Conservation (phyloP, 2,329 filamentous ascomycete genomes). For the Arthroderma uncinatum region DNA sequence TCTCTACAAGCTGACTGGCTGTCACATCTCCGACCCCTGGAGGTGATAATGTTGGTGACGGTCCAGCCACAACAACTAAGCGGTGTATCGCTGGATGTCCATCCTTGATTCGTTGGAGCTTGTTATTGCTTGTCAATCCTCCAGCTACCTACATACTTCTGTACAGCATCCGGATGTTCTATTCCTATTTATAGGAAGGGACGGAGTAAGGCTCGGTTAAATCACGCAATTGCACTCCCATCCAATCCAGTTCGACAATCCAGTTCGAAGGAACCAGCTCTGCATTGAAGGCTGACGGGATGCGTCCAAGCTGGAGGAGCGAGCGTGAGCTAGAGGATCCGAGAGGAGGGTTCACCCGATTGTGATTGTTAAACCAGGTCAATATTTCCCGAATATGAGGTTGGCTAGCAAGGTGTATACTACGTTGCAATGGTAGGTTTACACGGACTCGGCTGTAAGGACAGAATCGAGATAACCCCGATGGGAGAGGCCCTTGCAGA, state of each 20-base stretch:
- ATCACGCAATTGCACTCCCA: background rate
- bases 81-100: background rate
- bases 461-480: no score
- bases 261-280: no score
- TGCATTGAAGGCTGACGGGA: background rate
- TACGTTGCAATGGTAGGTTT: no score
- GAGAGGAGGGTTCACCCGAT: background rate
- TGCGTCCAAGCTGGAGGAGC: background rate
- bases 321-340: background rate
- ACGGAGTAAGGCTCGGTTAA: background rate
- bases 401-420: background rate
- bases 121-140: background rate
- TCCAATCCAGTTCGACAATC: background rate
- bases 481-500: no score
- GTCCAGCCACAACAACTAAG: background rate
- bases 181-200: no score
- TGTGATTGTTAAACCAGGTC: background rate
- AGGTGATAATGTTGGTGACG: background rate
- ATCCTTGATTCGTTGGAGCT: background rate
- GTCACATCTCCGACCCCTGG: conserved; percentile 1
- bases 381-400: background rate
- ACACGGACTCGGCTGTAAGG: no score
- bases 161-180: background rate
- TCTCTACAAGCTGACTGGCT: background rate
- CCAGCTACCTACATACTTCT: background rate